These are phyloP conservation scores for Santalum album DNA, from an alignment of 164 flowering plant species.

Conservation along the genomic window DNA sequence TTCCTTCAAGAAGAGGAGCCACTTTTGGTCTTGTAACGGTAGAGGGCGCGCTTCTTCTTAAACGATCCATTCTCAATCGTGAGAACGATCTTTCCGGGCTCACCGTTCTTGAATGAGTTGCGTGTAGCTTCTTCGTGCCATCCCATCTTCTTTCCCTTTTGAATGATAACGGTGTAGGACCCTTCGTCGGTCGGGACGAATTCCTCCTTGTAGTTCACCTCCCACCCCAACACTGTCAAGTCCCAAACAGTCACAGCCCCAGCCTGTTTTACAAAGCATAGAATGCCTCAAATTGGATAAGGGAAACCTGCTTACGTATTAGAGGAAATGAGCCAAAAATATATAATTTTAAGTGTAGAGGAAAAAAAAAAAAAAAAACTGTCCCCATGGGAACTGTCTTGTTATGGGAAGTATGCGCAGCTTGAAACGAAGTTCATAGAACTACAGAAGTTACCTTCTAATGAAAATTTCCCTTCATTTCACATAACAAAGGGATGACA, in stretches of 20 bases:
- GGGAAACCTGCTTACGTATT: too few species aligned
- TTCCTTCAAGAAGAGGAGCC: background rate
- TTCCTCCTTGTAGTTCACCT: constrained; percentile 68
- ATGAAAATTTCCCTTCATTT: too few species aligned
- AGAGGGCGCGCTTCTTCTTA: constrained; percentile 55
- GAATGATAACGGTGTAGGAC: constrained; percentile 47
- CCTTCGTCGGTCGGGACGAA: constrained; percentile 61
- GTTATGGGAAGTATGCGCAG: too few species aligned
- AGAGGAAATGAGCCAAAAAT: too few species aligned
- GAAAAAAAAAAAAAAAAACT: too few species aligned
- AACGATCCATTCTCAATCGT: constrained; percentile 39
- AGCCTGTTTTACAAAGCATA: constrained; percentile 17
- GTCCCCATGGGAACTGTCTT: too few species aligned
- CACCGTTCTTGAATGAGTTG: constrained; percentile 43
- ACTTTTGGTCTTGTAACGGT: constrained; percentile 42
- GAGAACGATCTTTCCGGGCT: constrained; percentile 61
- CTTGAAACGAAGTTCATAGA: too few species aligned
- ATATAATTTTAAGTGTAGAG: too few species aligned
- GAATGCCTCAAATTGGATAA: too few species aligned
- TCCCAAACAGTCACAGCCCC: constrained; percentile 51
- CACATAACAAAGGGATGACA: too few species aligned
- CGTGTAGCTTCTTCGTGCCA: constrained; percentile 35
- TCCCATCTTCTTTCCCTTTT: constrained; percentile 44
- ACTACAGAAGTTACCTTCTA: too few species aligned
- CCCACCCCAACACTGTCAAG: constrained; percentile 63